These are phyloP conservation scores for Danielozyma ontarioensis DNA, from an alignment of 805 yeast genomes.

Conservation along the genomic window DNA sequence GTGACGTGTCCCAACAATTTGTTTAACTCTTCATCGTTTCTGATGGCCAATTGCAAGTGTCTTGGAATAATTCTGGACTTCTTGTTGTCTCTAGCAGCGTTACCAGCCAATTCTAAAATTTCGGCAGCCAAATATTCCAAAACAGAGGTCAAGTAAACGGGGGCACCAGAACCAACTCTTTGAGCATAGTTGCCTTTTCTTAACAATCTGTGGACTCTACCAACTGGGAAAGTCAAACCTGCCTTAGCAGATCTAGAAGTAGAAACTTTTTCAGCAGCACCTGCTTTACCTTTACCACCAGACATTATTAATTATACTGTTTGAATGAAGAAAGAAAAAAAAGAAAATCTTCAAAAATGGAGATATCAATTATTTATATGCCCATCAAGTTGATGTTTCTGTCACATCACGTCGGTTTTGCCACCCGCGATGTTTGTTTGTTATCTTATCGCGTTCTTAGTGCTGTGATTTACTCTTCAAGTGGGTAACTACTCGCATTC, in stretches of 20 bases:
- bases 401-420: too few species aligned
- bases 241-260: constrained; percentile 98
- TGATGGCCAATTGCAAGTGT: constrained; percentile 96
- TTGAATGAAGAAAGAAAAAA: background rate
- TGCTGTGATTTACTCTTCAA: too few species aligned
- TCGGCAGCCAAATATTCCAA: constrained; percentile 97
- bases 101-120: constrained; percentile 96
- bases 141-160: constrained; percentile 95
- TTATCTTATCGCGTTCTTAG: too few species aligned
- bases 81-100: constrained; percentile 84
- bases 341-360: too few species aligned
- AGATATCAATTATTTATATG: too few species aligned
- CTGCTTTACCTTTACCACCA: constrained; percentile 89
- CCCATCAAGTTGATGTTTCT: too few species aligned
- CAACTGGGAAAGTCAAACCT: constrained; percentile 98
- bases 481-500: too few species aligned
- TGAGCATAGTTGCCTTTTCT: constrained; percentile 98
- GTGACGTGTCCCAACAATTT: constrained; percentile 79
- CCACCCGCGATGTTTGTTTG: too few species aligned
- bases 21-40: constrained; percentile 98
- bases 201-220: constrained; percentile 95
- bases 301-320: constrained; percentile 49
- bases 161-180: constrained; percentile 99
- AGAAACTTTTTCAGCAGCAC: constrained; percentile 84
- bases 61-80: constrained; percentile 87